A percentile compares a stretch with the other conserved stretches of the same genome.
Conservation (phyloP, 2,329 filamentous ascomycete genomes). For the Fusarium chuoi region DNA sequence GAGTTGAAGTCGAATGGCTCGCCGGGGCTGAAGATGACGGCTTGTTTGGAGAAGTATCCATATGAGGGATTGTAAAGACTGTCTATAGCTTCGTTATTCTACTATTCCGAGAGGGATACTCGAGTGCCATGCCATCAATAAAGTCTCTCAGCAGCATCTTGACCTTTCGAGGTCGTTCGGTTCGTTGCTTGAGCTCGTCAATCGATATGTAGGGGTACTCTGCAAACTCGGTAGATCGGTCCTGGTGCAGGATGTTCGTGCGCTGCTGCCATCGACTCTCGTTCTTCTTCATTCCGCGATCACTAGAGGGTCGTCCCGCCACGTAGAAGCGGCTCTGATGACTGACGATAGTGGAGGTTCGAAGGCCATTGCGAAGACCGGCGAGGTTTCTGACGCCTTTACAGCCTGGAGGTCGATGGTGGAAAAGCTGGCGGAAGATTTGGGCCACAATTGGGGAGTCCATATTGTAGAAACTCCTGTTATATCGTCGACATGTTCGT, state of each 20-base stretch:
- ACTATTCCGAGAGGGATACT: conserved; percentile 11
- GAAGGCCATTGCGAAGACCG: conserved; percentile 39
- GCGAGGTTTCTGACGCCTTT: conserved; percentile 44
- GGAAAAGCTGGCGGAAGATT: conserved; percentile 87
- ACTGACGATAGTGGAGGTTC: conserved; percentile 8
- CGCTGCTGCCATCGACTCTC: conserved; percentile 90
- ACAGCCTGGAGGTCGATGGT: conserved; percentile 61
- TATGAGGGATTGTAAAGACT: conserved; percentile 94
- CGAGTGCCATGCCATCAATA: conserved; percentile 77
- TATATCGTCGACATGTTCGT: conserved; percentile 22
- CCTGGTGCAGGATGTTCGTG: conserved; percentile 76
- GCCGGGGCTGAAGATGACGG: conserved; percentile 93
- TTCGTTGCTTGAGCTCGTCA: conserved; percentile 76
- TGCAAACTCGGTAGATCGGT: conserved; percentile 83
- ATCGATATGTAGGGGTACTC: conserved; percentile 87
- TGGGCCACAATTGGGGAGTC: conserved; percentile 82
- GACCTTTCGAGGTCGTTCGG: conserved; percentile 82
- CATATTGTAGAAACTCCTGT: conserved; percentile 61
- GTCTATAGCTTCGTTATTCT: conserved; percentile 63
- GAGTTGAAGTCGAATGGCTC: conserved; percentile 88
- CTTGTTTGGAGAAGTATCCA: conserved; percentile 96
- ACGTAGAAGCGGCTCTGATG: conserved; percentile 45
- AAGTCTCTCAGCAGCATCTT: conserved; percentile 99
- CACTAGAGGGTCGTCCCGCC: conserved; percentile 46
- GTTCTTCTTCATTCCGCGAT: conserved; percentile 58